Conservation (phyloP, 1,284 basidiomycete genomes). For the Boletus smithii region DNA sequence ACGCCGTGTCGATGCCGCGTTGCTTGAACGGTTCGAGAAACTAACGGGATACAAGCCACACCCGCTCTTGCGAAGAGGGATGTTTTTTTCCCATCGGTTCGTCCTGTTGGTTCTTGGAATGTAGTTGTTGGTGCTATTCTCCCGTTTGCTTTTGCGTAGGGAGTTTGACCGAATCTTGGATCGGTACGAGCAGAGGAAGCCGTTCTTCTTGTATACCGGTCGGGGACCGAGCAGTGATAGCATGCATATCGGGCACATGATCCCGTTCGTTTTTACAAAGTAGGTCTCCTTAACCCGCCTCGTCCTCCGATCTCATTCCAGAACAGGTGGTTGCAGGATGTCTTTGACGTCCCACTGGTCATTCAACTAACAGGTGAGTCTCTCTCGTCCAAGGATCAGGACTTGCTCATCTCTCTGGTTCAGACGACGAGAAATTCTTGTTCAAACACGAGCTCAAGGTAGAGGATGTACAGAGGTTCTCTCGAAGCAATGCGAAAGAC, state of each 20-base stretch:
- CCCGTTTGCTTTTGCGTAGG: constrained; percentile 40
- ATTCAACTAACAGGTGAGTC: constrained; percentile 84
- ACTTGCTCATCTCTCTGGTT: not conserved
- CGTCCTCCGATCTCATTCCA: constrained; percentile 4
- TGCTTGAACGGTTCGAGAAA: constrained; percentile 88
- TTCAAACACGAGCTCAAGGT: constrained; percentile 94
- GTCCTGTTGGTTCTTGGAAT: constrained; percentile 22
- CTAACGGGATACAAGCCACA: constrained; percentile 93
- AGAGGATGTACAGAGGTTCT: constrained; percentile 85
- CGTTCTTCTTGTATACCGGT: constrained; percentile 98
- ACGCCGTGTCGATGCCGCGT: constrained; percentile 68
- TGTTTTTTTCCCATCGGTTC: constrained; percentile 97
- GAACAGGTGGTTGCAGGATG: constrained; percentile 90
- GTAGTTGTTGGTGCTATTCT: constrained; percentile 1
- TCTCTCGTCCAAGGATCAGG: not conserved
- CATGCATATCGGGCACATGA: constrained; percentile 98
- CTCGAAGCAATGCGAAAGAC: constrained; percentile 86
- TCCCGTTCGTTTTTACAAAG: constrained; percentile 98
- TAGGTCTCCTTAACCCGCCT: constrained; percentile 37
- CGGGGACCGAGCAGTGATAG: constrained; percentile 95
- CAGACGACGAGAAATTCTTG: constrained; percentile 99
- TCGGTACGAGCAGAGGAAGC: constrained; percentile 94
- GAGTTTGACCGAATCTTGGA: constrained; percentile 94
- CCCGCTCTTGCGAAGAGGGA: constrained; percentile 84
- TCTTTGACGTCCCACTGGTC: constrained; percentile 92